phyloP scores from a whole-genome alignment of 805 yeast species.

The Candida morakotiae region DNA sequence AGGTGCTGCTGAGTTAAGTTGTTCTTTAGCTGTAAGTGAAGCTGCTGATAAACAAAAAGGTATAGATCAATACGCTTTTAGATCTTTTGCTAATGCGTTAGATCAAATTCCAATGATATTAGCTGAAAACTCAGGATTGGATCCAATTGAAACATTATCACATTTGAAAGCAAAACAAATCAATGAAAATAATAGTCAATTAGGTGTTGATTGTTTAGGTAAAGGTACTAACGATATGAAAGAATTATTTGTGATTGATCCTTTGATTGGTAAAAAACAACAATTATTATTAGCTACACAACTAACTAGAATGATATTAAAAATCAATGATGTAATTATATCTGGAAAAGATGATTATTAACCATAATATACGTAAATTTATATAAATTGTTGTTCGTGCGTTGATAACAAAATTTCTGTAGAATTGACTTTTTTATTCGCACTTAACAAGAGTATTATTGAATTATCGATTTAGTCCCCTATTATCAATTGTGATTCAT shows the following conservation, averaged over 20 bases:
- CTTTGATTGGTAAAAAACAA: conserved; percentile 95
- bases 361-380: background rate
- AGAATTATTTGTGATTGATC: conserved; percentile 91
- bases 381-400: background rate
- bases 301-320: conserved; percentile 94
- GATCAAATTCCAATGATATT: conserved; percentile 91
- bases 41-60: conserved; percentile 93
- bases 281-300: conserved; percentile 95
- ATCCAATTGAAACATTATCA: conserved; percentile 88
- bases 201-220: conserved; percentile 95
- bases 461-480: background rate
- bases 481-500: background rate
- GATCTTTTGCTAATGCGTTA: conserved; percentile 88
- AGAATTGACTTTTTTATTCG: background rate
- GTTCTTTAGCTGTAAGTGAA: conserved; percentile 85
- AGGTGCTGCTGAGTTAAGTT: conserved; percentile 95
- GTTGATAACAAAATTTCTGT: background rate
- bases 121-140: conserved; percentile 95
- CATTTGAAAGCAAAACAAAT: conserved; percentile 81
- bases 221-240: conserved; percentile 88
- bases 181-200: conserved; percentile 58
- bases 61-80: conserved; percentile 95
- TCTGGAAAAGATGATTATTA: conserved; percentile 77
- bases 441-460: background rate
- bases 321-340: conserved; percentile 93